phyloP scores from a whole-genome alignment of 257 asterid species.

The Solanum ossicruentum region DNA sequence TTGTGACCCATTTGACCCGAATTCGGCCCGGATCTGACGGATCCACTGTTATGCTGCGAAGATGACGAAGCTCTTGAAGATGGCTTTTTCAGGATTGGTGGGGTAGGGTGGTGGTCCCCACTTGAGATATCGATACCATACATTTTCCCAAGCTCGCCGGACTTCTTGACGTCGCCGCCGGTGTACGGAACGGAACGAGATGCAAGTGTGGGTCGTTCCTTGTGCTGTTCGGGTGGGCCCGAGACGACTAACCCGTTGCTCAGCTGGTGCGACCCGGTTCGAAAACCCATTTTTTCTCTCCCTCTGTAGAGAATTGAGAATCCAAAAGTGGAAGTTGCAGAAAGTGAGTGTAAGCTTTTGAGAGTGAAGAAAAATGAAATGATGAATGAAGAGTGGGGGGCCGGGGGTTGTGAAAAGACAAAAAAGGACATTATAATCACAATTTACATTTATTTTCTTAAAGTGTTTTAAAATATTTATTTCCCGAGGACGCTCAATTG shows the following conservation, averaged over 20 bases:
- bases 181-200: constrained; percentile 74
- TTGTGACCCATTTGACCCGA: constrained; percentile 41
- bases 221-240: constrained; percentile 66
- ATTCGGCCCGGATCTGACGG: constrained; percentile 76
- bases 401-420: not conserved
- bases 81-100: constrained; percentile 37
- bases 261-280: constrained; percentile 65
- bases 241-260: constrained; percentile 75
- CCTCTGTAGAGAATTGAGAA: not conserved
- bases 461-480: not conserved
- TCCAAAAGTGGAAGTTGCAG: not conserved
- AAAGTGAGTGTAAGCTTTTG: not conserved
- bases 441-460: not conserved
- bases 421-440: not conserved
- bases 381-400: not conserved
- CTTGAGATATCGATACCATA: constrained; percentile 51
- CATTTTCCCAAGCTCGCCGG: constrained; percentile 87
- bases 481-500: not conserved
- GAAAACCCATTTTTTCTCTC: constrained; percentile 43
- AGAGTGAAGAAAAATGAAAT: not conserved
- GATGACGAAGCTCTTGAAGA: constrained; percentile 42
- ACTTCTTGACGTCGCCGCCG: constrained; percentile 69
- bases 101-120: constrained; percentile 33
- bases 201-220: constrained; percentile 46
- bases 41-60: constrained; percentile 65